phyloP scores from a whole-genome alignment of 371 early-diverging fungal genomes.

The Cokeromyces recurvatus region DNA sequence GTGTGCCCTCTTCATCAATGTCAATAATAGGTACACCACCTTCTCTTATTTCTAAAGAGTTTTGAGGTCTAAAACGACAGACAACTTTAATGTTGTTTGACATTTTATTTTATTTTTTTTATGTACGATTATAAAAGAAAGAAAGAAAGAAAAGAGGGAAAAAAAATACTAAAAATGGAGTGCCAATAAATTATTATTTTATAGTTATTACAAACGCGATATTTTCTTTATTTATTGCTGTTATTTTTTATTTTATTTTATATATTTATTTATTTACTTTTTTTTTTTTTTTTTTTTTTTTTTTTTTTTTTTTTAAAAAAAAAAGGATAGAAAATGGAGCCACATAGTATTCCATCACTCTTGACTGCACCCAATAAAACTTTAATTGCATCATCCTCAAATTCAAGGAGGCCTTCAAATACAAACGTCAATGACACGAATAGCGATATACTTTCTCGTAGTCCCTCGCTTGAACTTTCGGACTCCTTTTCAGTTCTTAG shows the following conservation, averaged over 20 bases:
- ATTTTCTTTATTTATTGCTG: too few species aligned
- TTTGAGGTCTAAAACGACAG: slow-evolving; percentile 95
- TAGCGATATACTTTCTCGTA: too few species aligned
- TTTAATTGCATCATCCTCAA: slow-evolving; percentile 11
- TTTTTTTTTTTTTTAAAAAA: too few species aligned
- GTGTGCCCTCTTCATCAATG: slow-evolving; percentile 75
- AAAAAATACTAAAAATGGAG: slow-evolving; percentile 1
- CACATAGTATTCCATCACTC: too few species aligned
- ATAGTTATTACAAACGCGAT: too few species aligned
- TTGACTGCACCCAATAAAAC: slow-evolving; percentile 37
- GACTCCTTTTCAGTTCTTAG: slow-evolving; percentile 19
- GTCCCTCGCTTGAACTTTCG: slow-evolving; percentile 22
- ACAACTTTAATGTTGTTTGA: slow-evolving; percentile 90
- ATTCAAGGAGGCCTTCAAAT: slow-evolving; percentile 25
- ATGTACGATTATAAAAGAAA: too few species aligned
- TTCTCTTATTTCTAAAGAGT: slow-evolving; percentile 81
- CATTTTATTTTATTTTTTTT: slow-evolving; percentile 18
- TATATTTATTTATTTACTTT: too few species aligned
- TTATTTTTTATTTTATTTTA: too few species aligned
- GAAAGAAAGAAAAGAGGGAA: slow-evolving; percentile 12
- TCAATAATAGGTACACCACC: slow-evolving; percentile 81
- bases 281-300: too few species aligned
- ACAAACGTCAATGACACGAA: slow-evolving; percentile 3
- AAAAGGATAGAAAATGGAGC: too few species aligned
- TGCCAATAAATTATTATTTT: too few species aligned